Base-by-base conservation (phyloP, 352 stramenopile genomes). In the Phytophthora vignae region DNA sequence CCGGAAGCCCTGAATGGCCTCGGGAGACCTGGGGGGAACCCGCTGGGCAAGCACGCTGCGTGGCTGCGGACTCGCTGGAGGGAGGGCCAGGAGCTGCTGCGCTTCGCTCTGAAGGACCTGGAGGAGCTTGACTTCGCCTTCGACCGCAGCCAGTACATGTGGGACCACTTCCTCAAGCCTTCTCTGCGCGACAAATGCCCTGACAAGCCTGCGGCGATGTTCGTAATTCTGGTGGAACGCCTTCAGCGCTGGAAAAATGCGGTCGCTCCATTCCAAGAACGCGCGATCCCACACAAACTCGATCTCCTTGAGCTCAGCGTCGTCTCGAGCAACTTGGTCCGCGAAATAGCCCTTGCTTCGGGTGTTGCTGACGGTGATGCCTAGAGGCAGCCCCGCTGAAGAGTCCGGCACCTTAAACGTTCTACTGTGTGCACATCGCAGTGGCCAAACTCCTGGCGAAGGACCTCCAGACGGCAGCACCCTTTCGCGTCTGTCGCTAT, bases 201-300 rank as follows among this genome's bases (percentile, higher is more conserved):
- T 42, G 5, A 53, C 14, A 33, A 68, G 17, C 42, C 14, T 12
- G 25, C 44, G 1, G n/a, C 58, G 63, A 17, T 73, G 2, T 3
- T 42, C 53, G 17, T 31, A 14, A 22, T 54, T 10, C 1, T 1
- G 17, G 29, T 22, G 21, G 21, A 54, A 73, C 2, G 44, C 14
- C 42, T 68, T 22, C 25, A 73, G 29, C 14, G 59, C 31, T 15
- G 59, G 44, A 14, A 73, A 42, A 36, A 68, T 55, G 17, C 58
- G 53, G 2, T 64, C 25, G 14, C 48, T 58, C 66, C 66, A 73
- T 25, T 68, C 54, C 9, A 42, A n/a, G 8, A 49, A 19, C 5
- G 21, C 58, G 22, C 54, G 21, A 49, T 68, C 29, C 66, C 59
- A 73, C 1, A 64, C 54, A 58, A 73, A 73, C 22, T 60, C 59